Evolutionary conservation across 805 yeast genomes (phyloP), one percentile per base, ranked within the genome.

Genomic region (Hanseniaspora thailandica): DNA sequence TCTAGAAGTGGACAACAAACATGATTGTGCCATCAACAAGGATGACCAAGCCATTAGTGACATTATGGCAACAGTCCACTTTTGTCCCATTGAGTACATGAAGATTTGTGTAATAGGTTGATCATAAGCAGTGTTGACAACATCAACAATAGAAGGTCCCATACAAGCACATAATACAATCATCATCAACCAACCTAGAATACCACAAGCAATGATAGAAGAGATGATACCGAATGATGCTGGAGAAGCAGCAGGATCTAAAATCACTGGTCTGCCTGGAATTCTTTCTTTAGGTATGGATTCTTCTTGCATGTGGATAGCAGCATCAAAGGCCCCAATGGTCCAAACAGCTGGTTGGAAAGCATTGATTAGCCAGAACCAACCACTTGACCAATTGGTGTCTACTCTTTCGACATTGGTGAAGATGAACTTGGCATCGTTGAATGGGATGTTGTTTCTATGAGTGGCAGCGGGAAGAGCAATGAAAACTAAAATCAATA

Each of bases 341-440:
- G 86, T 81, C 89, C 90, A 83, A 56, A 82, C 76, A 2, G 81
- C 78, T 0, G 86, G 80, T 76, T 78, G 74, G 73, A 80, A 76
- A 12, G 76, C 70, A 51, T 65, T 67, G 59, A 78, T 69, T 52
- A 74, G 62, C 58, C 71, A 61, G 69, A 77, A 71, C 80, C 82
- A 79, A 31, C 84, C 84, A 36, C 63, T 66, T 10, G 80, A 73
- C 80, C 84, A 81, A 28, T 70, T 72, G 28, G 78, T 68, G 20
- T 78, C 69, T 46, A 62, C 63, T 61, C 78, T 79, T 30, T 73
- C 68, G 49, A 74, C 69, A 45, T 72, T 63, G 15, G 78, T 77
- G 61, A 81, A 81, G 39, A 81, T 80, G 62, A 69, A 80, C 12
- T 65, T 58, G n/a, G 76, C 81, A 40, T 69, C 65, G 60, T 77